These are phyloP conservation scores for Kwoniella sp. DNA, from an alignment of 768 basidiomycete genomes.

Conservation along the genomic window DNA sequence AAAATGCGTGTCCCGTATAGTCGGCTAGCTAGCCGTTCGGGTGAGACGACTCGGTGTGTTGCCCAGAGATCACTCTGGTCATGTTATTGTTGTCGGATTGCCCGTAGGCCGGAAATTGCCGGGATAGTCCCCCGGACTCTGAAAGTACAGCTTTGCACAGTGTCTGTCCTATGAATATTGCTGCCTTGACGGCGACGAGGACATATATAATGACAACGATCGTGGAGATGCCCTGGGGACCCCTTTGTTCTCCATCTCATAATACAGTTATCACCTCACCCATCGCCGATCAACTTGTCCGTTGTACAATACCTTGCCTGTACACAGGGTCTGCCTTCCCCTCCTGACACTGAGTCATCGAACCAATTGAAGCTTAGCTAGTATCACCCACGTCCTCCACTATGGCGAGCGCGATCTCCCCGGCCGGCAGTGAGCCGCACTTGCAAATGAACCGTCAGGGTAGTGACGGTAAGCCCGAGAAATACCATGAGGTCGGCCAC, in stretches of 20 bases:
- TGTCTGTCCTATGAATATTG: too few relatives aligned
- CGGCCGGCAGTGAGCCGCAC: neutral
- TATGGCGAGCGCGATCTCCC: neutral
- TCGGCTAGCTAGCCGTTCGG: neutral
- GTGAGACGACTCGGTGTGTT: neutral
- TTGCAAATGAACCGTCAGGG: neutral
- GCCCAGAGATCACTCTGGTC: neutral
- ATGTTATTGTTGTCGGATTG: neutral
- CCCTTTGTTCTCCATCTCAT: neutral
- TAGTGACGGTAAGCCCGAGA: conserved; percentile 21
- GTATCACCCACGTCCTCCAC: too few relatives aligned
- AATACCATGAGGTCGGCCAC: conserved; percentile 22
- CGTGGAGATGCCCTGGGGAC: neutral
- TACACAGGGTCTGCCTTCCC: neutral
- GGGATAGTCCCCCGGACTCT: neutral
- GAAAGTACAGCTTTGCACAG: too few relatives aligned
- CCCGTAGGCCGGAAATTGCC: neutral
- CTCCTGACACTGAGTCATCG: neutral
- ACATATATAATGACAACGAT: neutral
- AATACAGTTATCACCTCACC: neutral
- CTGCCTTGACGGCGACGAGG: neutral
- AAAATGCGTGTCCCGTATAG: too few relatives aligned
- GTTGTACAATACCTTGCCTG: too few relatives aligned
- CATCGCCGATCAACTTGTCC: neutral
- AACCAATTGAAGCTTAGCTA: too few relatives aligned